These are phyloP conservation scores for Amanita molliuscula DNA, from an alignment of 768 basidiomycete genomes.

Conservation along the genomic window DNA sequence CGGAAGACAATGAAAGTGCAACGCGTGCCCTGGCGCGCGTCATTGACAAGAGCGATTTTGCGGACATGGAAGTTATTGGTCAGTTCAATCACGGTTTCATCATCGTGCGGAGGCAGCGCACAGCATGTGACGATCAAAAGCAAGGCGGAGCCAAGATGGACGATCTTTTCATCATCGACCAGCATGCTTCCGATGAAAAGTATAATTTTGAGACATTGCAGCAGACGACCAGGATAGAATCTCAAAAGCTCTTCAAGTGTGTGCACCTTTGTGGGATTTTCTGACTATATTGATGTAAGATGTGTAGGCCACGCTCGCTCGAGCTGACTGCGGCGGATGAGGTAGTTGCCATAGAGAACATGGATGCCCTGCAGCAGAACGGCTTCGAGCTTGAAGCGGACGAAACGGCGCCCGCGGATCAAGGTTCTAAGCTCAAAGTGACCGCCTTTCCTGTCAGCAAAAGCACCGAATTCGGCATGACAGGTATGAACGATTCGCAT, in stretches of 20 bases:
- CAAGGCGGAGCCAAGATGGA: slow-evolving; percentile 33
- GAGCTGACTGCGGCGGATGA: slow-evolving; percentile 89
- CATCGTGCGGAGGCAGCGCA: slow-evolving; percentile 54
- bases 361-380: slow-evolving; percentile 74
- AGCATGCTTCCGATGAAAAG: slow-evolving; percentile 97
- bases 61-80: slow-evolving; percentile 72
- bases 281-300: background rate
- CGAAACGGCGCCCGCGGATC: slow-evolving; percentile 30
- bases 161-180: slow-evolving; percentile 94
- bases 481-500: slow-evolving; percentile 40
- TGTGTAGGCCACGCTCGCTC: slow-evolving; percentile 56
- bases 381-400: slow-evolving; percentile 77
- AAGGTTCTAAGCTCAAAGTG: slow-evolving; percentile 44
- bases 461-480: slow-evolving; percentile 79
- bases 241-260: slow-evolving; percentile 76
- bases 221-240: slow-evolving; percentile 79
- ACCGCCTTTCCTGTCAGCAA: slow-evolving; percentile 87
- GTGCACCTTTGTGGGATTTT: slow-evolving; percentile 12
- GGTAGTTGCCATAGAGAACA: slow-evolving; percentile 76
- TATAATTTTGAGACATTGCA: slow-evolving; percentile 97
- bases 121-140: background rate
- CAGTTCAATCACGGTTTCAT: slow-evolving; percentile 98
- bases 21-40: slow-evolving; percentile 71
- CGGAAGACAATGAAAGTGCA: slow-evolving; percentile 39
- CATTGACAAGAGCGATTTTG: slow-evolving; percentile 83